Evolutionary conservation across 768 basidiomycete genomes (phyloP).

Genomic region (Tephrocybe sp.): DNA sequence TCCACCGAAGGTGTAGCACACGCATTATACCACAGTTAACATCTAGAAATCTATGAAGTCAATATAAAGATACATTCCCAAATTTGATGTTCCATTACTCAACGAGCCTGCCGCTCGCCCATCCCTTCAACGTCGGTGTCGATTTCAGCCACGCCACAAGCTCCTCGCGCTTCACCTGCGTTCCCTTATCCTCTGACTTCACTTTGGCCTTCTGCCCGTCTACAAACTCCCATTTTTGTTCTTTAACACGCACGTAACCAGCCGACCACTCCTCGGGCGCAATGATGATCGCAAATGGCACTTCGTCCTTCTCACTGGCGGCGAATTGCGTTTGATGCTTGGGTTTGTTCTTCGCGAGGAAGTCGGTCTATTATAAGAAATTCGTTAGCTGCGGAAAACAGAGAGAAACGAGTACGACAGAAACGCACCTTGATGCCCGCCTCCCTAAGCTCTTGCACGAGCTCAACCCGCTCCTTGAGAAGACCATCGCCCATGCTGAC

Average conservation of each 20-base stretch:
- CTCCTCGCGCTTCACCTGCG: constrained; percentile 59
- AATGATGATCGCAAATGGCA: constrained; percentile 92
- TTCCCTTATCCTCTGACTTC: constrained; percentile 62
- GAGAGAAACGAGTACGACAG: neutral
- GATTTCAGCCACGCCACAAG: constrained; percentile 64
- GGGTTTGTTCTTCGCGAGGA: constrained; percentile 89
- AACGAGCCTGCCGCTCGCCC: constrained; percentile 32
- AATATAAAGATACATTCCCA: no score
- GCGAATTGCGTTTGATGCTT: constrained; percentile 87
- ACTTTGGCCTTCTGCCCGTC: constrained; percentile 73
- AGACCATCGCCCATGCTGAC: constrained; percentile 90
- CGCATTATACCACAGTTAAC: no score
- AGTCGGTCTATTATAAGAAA: constrained; percentile 66
- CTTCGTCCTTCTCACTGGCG: constrained; percentile 86
- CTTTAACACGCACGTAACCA: constrained; percentile 88
- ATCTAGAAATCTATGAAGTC: no score
- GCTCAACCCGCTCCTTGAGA: constrained; percentile 77
- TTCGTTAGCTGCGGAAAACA: constrained; percentile 5
- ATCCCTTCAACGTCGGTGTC: constrained; percentile 44
- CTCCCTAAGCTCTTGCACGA: constrained; percentile 80
- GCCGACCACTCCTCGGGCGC: constrained; percentile 82
- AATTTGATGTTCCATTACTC: no score
- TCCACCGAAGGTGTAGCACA: no score
- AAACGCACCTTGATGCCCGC: constrained; percentile 81
- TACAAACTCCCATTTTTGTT: constrained; percentile 80